Base-by-base conservation (phyloP, 1,284 basidiomycete species). In the Heterobasidion annosum region DNA sequence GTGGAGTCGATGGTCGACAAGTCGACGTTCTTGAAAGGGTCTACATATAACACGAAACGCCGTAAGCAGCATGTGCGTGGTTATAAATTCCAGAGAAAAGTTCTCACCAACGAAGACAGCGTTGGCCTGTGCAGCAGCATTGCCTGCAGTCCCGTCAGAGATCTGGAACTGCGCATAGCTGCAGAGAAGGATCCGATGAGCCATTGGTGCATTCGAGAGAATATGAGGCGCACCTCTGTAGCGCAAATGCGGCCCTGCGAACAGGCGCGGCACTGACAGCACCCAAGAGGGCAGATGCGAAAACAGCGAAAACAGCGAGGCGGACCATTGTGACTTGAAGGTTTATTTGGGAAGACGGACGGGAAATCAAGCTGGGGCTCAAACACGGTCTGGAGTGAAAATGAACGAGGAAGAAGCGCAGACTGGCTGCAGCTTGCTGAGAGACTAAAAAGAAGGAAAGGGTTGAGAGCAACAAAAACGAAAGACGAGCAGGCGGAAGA, bases 81-180 rank as follows among this genome's bases (percentile, higher is more conserved):
- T 25, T 25, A 25, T 25, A 5, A 5, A 10, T 10, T 40, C 19
- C 15, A 47, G 12, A 50, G 10, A 46, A 44, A 35, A 49, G n/a
- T 25, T n/a, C 58, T 49, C 50, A 59, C 61, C 59, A 40, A 72
- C 68, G 61, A 76, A 75, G 48, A 74, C 68, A 4, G 72, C 73
- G 56, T 71, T 68, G 2, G 75, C 74, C 56, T 74, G 57, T 0
- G 72, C 71, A 51, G 67, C 54, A 0, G 74, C 74, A 45, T 70
- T 65, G 4, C 75, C 75, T 9, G 66, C 72, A 9, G 67, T 64
- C 33, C 45, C 73, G 58, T 72, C 69, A 2, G 74, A 76, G 54
- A 78, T 77, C 62, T 77, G 75, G 71, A 78, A 75, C 42, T 67
- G 64, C 19, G 67, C 63, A 56, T 75, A 75, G 59, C 71, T 74